Base-by-base conservation (phyloP, 306 rosid species). In the Trifolium pratense region DNA sequence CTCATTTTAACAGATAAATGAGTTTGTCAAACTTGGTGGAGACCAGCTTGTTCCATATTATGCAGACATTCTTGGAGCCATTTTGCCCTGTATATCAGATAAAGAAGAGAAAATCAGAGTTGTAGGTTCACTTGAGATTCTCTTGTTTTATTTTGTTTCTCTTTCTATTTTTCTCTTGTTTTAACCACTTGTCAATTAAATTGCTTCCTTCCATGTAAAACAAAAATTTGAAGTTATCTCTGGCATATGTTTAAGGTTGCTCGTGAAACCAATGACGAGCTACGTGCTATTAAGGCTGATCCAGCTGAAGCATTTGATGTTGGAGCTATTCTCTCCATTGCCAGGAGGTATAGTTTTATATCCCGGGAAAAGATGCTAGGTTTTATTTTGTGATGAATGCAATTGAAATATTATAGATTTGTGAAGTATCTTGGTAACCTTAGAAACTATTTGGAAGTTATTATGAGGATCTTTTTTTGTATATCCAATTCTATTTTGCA, bases 41-140 rank as follows among this genome's bases (percentile, higher is more conserved):
- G 99, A 95, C 63, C 99, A 91, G 86, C 96, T 95, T 82, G 92
- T 95, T 83, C 97, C 96, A 36, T 91, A 95, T 75, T 95, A 91
- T 82, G 97, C 97, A 56, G 97, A 88, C 73, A 95, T 95, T 79
- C 89, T 95, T 60, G 97, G 97, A 64, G 99, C 96, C 73, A 91
- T 95, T 82, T 79, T 95, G 76, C 99, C 99, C 62, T 95, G 96
- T 85, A 95, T 95, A 83, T 89, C 99, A 56, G 99, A 95, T 86
- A 95, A 91, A 91, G 99, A 95, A 85, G 99, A 95, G 86, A 95
- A 95, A 84, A 95, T 95, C 59, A 83, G 99, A 88, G 97, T 95
- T 96, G 99, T 95, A 81, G 52, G 84, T 82, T 82, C 45, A 48
- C 75, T 76, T 20, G 31, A 43, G 42, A 56, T 45, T 78, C 78